phyloP scores from a whole-genome alignment of 192 early-diverging fungal genomes.

The Blastocladiella britannica region DNA sequence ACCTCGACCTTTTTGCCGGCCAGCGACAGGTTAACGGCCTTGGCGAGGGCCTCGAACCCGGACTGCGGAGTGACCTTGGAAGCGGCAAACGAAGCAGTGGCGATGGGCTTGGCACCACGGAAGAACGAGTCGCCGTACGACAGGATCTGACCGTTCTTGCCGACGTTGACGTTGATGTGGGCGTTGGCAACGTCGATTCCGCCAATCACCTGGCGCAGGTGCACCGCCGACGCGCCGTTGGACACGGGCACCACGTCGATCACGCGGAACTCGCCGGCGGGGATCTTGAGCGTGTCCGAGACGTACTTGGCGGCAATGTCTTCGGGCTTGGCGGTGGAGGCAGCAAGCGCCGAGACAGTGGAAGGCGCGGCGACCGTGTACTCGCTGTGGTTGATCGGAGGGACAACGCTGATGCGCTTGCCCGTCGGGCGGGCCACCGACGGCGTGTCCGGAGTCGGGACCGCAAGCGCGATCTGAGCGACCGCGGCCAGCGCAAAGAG shows the following conservation, averaged over 20 bases:
- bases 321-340: too few species aligned
- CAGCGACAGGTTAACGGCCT: background rate
- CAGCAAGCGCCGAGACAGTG: too few species aligned
- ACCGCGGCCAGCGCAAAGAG: too few species aligned
- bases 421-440: too few species aligned
- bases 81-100: too few species aligned
- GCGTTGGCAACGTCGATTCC: conserved; percentile 58
- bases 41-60: background rate
- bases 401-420: too few species aligned
- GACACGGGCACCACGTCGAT: background rate
- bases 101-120: background rate
- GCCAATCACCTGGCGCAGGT: conserved; percentile 48
- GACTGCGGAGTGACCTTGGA: background rate
- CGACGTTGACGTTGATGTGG: conserved; percentile 65
- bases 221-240: conserved; percentile 62
- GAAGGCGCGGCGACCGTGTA: too few species aligned
- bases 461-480: too few species aligned
- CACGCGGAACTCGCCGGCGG: background rate
- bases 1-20: background rate
- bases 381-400: too few species aligned
- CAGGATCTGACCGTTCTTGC: conserved; percentile 10
- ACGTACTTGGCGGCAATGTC: too few species aligned
- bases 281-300: background rate
- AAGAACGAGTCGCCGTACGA: conserved; percentile 11
- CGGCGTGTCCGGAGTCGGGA: too few species aligned